phyloP scores from a whole-genome alignment of 1,284 basidiomycete genomes.

The Trametes hirsuta region DNA sequence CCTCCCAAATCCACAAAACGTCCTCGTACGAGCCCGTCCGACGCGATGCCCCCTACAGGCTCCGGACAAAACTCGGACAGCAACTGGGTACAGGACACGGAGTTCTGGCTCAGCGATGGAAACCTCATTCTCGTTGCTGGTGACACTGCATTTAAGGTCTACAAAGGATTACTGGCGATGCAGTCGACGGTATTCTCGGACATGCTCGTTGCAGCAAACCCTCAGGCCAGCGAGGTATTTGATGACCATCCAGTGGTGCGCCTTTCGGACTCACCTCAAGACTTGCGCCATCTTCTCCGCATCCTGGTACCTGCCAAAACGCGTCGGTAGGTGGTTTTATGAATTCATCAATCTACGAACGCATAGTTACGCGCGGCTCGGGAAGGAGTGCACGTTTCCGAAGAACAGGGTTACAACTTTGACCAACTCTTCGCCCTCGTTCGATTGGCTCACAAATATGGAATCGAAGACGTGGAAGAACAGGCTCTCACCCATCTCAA shows the following conservation, averaged over 20 bases:
- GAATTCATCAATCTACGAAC: not conserved
- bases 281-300: not conserved
- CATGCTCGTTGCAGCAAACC: not conserved
- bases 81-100: constrained; percentile 36
- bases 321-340: not conserved
- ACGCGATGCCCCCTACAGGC: not conserved
- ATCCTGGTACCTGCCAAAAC: not conserved
- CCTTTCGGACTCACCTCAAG: not conserved
- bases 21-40: not conserved
- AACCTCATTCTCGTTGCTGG: constrained; percentile 64
- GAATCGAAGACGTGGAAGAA: not conserved
- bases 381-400: not conserved
- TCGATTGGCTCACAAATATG: not conserved
- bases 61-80: not conserved
- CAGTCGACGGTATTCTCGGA: too few relatives aligned
- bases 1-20: too few relatives aligned
- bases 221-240: not conserved
- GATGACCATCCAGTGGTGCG: not conserved
- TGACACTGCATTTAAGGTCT: constrained; percentile 64
- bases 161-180: constrained; percentile 48
- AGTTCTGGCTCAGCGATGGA: constrained; percentile 73
- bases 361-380: not conserved
- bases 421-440: not conserved
- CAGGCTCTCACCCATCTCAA: not conserved
- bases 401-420: not conserved